Percentiles rank a stretch among this genome's conserved stretches.
These are phyloP conservation scores for Dothideomycetes sp. DNA, from an alignment of 2,329 filamentous ascomycete genomes.

Conservation along the genomic window DNA sequence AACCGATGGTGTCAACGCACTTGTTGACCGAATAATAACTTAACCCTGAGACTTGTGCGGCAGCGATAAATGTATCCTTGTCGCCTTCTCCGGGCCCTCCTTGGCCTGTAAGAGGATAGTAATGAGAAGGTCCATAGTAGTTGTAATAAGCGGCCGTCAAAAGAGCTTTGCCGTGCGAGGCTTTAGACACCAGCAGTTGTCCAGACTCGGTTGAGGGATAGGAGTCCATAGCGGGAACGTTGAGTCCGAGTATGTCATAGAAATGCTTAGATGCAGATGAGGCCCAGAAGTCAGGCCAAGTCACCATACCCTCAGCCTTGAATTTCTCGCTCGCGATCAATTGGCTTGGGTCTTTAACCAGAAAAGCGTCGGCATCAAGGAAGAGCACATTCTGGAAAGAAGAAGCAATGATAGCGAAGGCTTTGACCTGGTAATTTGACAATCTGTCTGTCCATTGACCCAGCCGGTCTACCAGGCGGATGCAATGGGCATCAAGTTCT, in stretches of 20 bases:
- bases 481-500: constrained; percentile 33
- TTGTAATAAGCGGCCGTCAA: constrained; percentile 44
- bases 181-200: constrained; percentile 38
- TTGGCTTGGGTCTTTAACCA: constrained; percentile 30
- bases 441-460: constrained; percentile 9
- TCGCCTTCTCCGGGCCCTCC: constrained; percentile 42
- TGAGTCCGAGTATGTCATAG: constrained; percentile 32
- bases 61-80: constrained; percentile 43
- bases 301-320: constrained; percentile 32
- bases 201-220: constrained; percentile 34
- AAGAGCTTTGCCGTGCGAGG: constrained; percentile 32
- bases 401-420: constrained; percentile 41
- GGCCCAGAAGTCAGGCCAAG: constrained; percentile 42
- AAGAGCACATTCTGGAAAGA: constrained; percentile 42
- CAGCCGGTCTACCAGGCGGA: constrained; percentile 38
- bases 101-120: constrained; percentile 39
- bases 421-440: constrained; percentile 38
- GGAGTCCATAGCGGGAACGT: constrained; percentile 14
- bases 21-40: constrained; percentile 33
- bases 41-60: constrained; percentile 32
- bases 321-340: constrained; percentile 37
- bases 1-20: constrained; percentile 16
- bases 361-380: constrained; percentile 41
- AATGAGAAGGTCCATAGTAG: constrained; percentile 36
- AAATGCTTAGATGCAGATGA: constrained; percentile 31